These are phyloP conservation scores for Rubus idaeus DNA, from an alignment of 306 rosid species.

Conservation along the genomic window DNA sequence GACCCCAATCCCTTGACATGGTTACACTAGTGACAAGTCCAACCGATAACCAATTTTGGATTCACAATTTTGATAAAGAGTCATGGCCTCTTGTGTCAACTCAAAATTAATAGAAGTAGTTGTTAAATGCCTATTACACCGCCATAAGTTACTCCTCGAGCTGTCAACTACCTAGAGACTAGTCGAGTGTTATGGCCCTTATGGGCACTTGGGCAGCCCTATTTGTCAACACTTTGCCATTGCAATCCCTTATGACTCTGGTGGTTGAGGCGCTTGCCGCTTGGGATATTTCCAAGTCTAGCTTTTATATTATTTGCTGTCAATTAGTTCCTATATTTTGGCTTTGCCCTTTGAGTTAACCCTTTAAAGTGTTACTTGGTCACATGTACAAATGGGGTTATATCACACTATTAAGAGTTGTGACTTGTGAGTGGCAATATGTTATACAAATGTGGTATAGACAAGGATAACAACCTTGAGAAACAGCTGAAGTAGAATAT, in stretches of 20 bases:
- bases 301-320: neutral
- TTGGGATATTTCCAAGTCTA: neutral
- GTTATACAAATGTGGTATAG: too few species aligned
- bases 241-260: neutral
- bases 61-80: neutral
- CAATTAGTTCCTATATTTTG: too few species aligned
- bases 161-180: neutral
- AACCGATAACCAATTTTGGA: slow-evolving; percentile 2
- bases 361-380: too few species aligned
- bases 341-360: too few species aligned
- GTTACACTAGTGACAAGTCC: neutral
- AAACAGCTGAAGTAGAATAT: too few species aligned
- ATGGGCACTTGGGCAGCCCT: slow-evolving; percentile 6
- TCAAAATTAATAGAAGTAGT: neutral
- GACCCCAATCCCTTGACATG: slow-evolving; percentile 28
- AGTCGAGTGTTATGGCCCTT: neutral
- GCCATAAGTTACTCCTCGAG: neutral
- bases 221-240: neutral
- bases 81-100: neutral
- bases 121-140: neutral
- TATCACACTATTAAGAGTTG: too few species aligned
- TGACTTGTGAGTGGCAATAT: too few species aligned
- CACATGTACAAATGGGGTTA: too few species aligned
- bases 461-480: too few species aligned
- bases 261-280: neutral